Evolutionary conservation across 1,284 basidiomycete species (phyloP), one percentile per base, ranked within the genome.

Genomic region (Blastosporella zonata): DNA sequence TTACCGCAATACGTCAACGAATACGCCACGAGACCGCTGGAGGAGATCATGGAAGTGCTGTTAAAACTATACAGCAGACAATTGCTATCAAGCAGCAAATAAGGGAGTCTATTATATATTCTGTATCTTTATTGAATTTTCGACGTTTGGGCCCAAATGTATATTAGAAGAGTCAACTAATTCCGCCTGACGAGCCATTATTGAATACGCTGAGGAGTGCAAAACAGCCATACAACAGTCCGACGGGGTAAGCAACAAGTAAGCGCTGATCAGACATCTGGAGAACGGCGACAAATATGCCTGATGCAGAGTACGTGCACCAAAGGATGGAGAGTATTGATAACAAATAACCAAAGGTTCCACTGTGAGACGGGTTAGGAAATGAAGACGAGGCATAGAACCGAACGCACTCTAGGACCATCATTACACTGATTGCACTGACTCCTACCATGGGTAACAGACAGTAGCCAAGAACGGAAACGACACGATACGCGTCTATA

Each of bases 361-460:
- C 89, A 61, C 91, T 93, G 58, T 0, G 47, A 18, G 21, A 43
- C 31, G 41, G 9, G 36, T 50, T 3, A 46, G 46, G 17, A 41
- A 33, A 46, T 39, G 49, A 13, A 58, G 54, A 48, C 23, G 15
- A 33, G 22, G 28, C 44, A 22, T 42, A 39, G 50, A 49, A 50
- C 35, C 23, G 5, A 17, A 84, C 92, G 52, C 69, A 95, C 93
- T 99, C 90, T 47, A 98, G 79, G 18, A 88, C 85, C 33, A 94
- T 75, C 55, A 90, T 81, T 50, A 99, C 90, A 56, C 92, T 94
- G 35, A 97, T 73, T 13, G 90, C 87, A 38, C 93, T 90, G 8
- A 99, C 84, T n/a, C 93, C 89, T 41, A 98, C 96, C 84, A 99
- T 93, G 1, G 97, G 97, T 20, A 99, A 72, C 27, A 99, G 75